Conservation (phyloP, 805 yeast genomes). For the Candida hungchunana region DNA sequence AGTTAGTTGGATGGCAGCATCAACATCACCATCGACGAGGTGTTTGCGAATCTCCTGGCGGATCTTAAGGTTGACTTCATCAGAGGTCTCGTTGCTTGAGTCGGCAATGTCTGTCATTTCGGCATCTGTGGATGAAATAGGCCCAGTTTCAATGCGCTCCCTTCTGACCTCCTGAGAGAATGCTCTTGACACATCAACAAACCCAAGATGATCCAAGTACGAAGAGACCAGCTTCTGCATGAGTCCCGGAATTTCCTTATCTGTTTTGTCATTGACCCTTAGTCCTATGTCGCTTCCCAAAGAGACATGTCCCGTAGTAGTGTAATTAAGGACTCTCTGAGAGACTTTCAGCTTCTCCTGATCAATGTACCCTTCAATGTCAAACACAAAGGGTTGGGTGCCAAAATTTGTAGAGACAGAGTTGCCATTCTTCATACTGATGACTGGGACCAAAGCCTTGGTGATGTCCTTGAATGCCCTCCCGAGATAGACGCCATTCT, state of each 20-base stretch:
- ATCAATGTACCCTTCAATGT: constrained; percentile 51
- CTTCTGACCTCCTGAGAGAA: constrained; percentile 42
- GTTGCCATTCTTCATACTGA: constrained; percentile 36
- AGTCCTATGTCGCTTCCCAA: constrained; percentile 4
- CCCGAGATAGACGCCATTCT: constrained; percentile 68
- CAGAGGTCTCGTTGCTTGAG: constrained; percentile 18
- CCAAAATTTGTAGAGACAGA: constrained; percentile 37
- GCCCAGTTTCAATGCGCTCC: constrained; percentile 19
- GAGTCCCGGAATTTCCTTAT: constrained; percentile 23
- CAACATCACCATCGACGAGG: constrained; percentile 41
- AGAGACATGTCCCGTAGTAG: constrained; percentile 1
- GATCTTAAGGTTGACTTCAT: constrained; percentile 33
- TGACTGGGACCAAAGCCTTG: constrained; percentile 41
- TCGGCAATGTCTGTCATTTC: constrained; percentile 11
- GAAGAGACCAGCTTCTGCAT: constrained; percentile 36
- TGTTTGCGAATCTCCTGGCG: constrained; percentile 42
- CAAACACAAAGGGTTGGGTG: constrained; percentile 54
- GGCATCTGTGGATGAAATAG: not conserved
- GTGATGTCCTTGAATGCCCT: constrained; percentile 46
- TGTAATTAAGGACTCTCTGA: constrained; percentile 17
- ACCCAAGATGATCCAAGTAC: constrained; percentile 58
- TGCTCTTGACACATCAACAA: constrained; percentile 47
- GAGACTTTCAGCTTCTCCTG: constrained; percentile 38
- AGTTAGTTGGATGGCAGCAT: constrained; percentile 21
- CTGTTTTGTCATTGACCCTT: constrained; percentile 10